phyloP scores from a whole-genome alignment of 805 yeast species.

The Lipomyces chichibuensis region DNA sequence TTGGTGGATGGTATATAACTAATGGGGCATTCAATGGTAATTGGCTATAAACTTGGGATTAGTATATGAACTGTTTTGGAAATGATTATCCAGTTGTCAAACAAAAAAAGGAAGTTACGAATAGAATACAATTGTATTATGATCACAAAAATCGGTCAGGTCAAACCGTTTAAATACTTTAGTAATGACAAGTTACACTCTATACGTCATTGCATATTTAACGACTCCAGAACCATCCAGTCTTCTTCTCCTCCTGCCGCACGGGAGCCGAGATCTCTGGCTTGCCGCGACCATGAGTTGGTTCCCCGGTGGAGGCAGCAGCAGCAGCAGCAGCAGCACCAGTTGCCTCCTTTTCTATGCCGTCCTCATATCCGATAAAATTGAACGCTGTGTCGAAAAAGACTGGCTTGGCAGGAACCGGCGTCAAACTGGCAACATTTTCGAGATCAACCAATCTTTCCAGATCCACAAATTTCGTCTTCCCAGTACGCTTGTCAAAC shows the following conservation, averaged over 20 bases:
- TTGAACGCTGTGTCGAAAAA: slow-evolving; percentile 89
- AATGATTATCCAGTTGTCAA: no score
- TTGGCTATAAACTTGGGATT: background rate
- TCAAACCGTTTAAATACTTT: background rate
- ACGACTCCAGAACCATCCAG: slow-evolving; percentile 34
- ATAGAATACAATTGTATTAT: no score
- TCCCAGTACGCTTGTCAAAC: slow-evolving; percentile 6
- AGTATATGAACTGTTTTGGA: background rate
- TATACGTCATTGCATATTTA: background rate
- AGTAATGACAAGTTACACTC: background rate
- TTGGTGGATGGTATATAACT: background rate
- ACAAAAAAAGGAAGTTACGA: no score
- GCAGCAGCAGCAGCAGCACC: background rate
- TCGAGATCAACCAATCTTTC: slow-evolving; percentile 43
- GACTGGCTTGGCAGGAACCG: slow-evolving; percentile 82
- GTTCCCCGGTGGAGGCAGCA: background rate
- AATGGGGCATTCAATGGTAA: background rate
- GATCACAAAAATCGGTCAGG: background rate
- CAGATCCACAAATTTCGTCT: slow-evolving; percentile 41
- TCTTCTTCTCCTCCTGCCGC: slow-evolving; percentile 9
- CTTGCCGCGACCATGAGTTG: background rate
- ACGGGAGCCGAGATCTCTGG: background rate
- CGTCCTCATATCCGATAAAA: slow-evolving; percentile 52
- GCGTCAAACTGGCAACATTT: slow-evolving; percentile 47
- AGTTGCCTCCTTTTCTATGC: background rate